These are phyloP conservation scores for Barnettozyma pratensis DNA, from an alignment of 805 yeast species.

Conservation along the genomic window DNA sequence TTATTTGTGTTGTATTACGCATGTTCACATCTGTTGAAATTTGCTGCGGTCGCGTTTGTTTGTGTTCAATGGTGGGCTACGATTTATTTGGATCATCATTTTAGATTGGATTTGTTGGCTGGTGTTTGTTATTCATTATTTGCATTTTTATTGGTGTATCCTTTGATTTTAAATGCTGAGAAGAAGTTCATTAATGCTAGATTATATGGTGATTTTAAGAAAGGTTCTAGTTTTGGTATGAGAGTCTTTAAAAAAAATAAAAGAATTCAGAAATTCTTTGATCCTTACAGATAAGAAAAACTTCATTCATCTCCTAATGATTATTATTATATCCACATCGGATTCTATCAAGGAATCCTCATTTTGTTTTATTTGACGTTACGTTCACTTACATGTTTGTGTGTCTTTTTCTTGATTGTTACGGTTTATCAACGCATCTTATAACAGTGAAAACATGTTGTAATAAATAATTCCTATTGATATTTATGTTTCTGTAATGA, in stretches of 20 bases:
- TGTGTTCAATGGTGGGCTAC: slow-evolving; percentile 71
- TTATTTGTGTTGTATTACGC: slow-evolving; percentile 39
- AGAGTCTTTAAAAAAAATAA: slow-evolving; percentile 46
- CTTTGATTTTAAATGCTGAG: slow-evolving; percentile 31
- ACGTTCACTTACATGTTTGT: too few species aligned
- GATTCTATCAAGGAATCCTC: too few species aligned
- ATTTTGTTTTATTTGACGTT: too few species aligned
- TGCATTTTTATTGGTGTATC: slow-evolving; percentile 37
- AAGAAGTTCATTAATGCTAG: slow-evolving; percentile 27
- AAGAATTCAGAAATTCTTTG: slow-evolving; percentile 45
- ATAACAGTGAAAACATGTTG: too few species aligned
- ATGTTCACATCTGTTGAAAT: slow-evolving; percentile 21
- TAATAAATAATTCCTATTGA: not conserved
- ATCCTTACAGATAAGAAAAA: slow-evolving; percentile 37
- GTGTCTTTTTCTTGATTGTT: too few species aligned
- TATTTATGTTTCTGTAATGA: not conserved
- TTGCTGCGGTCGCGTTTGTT: slow-evolving; percentile 40
- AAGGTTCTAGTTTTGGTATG: slow-evolving; percentile 58
- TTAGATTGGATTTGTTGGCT: slow-evolving; percentile 54
- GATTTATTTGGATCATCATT: slow-evolving; percentile 68
- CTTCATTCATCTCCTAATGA: not conserved
- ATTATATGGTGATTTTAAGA: slow-evolving; percentile 31
- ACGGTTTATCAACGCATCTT: too few species aligned
- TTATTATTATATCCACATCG: too few species aligned
- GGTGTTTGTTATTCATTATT: slow-evolving; percentile 50